These are phyloP conservation scores for Curvularia verruculosa DNA, from an alignment of 2,329 filamentous ascomycete genomes.

Conservation along the genomic window DNA sequence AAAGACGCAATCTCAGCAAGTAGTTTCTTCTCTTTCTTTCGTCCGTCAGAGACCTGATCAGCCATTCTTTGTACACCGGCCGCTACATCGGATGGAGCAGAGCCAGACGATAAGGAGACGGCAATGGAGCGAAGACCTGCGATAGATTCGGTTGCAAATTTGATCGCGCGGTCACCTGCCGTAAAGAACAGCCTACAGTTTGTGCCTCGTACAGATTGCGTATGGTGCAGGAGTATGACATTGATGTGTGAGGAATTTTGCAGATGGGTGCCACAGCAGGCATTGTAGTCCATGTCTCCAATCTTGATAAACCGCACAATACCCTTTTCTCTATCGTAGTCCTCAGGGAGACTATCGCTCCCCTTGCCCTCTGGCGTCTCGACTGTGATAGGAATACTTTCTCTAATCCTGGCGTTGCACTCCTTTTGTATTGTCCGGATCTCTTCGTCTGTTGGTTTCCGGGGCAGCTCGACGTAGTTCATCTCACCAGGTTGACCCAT, in stretches of 20 bases:
- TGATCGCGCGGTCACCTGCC: conserved; percentile 40
- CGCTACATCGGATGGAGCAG: conserved; percentile 32
- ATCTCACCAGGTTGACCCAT: conserved; percentile 44
- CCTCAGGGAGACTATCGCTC: conserved; percentile 35
- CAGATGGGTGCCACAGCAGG: conserved; percentile 45
- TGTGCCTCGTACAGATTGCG: conserved; percentile 37
- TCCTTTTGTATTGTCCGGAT: conserved; percentile 32
- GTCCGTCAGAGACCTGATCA: conserved; percentile 31
- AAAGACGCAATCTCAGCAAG: conserved; percentile 36
- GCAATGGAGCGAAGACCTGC: conserved; percentile 36
- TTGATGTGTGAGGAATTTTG: conserved; percentile 42
- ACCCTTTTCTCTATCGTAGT: conserved; percentile 43
- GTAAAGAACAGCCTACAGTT: conserved; percentile 43
- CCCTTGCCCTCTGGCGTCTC: conserved; percentile 38
- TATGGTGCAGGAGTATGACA: conserved; percentile 41
- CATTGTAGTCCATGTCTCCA: conserved; percentile 43
- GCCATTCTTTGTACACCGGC: conserved; percentile 31
- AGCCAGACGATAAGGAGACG: conserved; percentile 32
- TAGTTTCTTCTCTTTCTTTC: conserved; percentile 39
- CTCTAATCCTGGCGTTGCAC: conserved; percentile 39
- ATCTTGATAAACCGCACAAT: conserved; percentile 43
- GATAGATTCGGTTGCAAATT: conserved; percentile 34
- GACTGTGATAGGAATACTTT: conserved; percentile 38
- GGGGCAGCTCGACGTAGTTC: conserved; percentile 43
- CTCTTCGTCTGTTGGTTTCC: conserved; percentile 37